phyloP scores from a whole-genome alignment of 2,329 filamentous ascomycete species.

The Ilyonectria mors-panacis region DNA sequence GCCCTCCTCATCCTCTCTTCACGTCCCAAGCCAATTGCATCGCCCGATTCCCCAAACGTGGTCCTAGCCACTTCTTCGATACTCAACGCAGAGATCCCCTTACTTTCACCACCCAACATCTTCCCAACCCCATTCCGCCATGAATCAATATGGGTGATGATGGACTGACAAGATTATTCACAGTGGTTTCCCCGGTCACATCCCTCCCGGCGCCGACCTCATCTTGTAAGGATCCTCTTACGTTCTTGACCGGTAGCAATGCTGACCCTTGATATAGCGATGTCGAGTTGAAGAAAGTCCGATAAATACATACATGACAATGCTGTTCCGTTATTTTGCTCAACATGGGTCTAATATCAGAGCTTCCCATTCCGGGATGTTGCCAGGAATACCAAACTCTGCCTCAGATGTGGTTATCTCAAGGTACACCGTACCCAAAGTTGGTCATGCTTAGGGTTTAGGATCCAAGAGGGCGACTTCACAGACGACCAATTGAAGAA shows the following conservation, averaged over 20 bases:
- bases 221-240: slow-evolving; percentile 78
- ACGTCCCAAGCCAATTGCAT: slow-evolving; percentile 24
- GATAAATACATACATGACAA: slow-evolving; percentile 50
- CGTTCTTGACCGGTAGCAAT: background rate
- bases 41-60: slow-evolving; percentile 64
- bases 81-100: background rate
- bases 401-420: background rate
- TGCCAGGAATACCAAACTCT: background rate
- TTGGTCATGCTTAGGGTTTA: background rate
- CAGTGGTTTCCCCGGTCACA: slow-evolving; percentile 84
- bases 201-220: slow-evolving; percentile 81
- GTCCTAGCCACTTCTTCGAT: background rate
- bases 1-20: slow-evolving; percentile 42
- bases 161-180: slow-evolving; percentile 35
- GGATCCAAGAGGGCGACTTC: background rate
- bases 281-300: slow-evolving; percentile 77
- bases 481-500: slow-evolving; percentile 12
- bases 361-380: background rate
- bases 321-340: slow-evolving; percentile 25
- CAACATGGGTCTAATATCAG: background rate
- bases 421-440: no score
- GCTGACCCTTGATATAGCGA: slow-evolving; percentile 64
- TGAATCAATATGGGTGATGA: background rate
- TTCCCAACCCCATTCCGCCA: background rate
- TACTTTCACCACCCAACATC: background rate